Evolutionary conservation across 1,139 yeast species (phyloP).

Genomic region (Blastobotrys serpentis): DNA sequence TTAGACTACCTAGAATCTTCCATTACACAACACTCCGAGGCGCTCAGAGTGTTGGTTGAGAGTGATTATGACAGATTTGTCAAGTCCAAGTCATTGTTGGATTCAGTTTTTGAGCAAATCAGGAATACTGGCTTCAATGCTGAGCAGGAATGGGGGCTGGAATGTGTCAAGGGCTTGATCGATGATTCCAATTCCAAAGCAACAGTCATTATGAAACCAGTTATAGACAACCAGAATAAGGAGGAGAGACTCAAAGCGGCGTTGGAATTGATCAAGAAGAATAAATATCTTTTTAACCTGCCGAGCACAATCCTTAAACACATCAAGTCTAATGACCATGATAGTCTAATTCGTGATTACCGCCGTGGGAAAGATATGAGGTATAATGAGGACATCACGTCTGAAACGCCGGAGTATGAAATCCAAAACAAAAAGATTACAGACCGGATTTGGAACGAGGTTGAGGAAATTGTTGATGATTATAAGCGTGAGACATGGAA

Average conservation of each 20-base stretch:
- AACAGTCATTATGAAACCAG: conserved; percentile 70
- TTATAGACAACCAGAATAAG: conserved; percentile 60
- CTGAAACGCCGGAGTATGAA: conserved; percentile 32
- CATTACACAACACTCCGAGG: conserved; percentile 63
- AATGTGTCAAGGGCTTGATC: conserved; percentile 31
- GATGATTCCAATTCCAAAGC: conserved; percentile 47
- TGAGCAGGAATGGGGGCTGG: conserved; percentile 40
- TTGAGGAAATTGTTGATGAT: conserved; percentile 59
- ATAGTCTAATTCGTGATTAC: conserved; percentile 68
- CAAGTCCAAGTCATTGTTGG: conserved; percentile 67
- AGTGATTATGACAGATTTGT: conserved; percentile 74
- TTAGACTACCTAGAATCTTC: conserved; percentile 59
- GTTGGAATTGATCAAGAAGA: conserved; percentile 59
- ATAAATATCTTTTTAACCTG: conserved; percentile 66
- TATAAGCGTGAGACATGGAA: conserved; percentile 67
- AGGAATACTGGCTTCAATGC: conserved; percentile 42
- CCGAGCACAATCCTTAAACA: conserved; percentile 60
- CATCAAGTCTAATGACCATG: conserved; percentile 63
- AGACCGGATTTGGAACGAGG: conserved; percentile 63
- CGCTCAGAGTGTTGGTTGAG: conserved; percentile 65
- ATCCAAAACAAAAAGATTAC: conserved; percentile 38
- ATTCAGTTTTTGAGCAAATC: conserved; percentile 55
- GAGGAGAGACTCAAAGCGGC: conserved; percentile 61
- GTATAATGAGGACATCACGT: conserved; percentile 30
- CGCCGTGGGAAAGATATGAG: conserved; percentile 51